Conservation (phyloP, 345 rosid species). For the Alliaria petiolata region DNA sequence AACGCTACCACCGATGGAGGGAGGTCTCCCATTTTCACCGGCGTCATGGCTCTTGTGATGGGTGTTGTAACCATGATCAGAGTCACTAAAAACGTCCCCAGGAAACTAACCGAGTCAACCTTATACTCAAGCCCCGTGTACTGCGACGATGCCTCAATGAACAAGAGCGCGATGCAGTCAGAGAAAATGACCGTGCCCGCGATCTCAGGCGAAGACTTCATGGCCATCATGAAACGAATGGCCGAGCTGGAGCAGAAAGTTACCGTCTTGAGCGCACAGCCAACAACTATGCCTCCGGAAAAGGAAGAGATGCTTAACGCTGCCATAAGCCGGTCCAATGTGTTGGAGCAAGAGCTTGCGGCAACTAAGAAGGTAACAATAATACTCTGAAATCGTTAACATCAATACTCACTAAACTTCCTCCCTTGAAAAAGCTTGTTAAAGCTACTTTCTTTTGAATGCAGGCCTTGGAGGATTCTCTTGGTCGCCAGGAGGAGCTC, state of each 20-base stretch:
- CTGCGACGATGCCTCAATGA: constrained; percentile 34
- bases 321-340: constrained; percentile 58
- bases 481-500: constrained; percentile 67
- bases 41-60: constrained; percentile 81
- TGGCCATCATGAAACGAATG: constrained; percentile 67
- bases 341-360: constrained; percentile 76
- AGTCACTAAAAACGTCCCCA: constrained; percentile 76
- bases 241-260: constrained; percentile 76
- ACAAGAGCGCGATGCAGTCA: constrained; percentile 36
- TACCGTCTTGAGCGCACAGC: constrained; percentile 45
- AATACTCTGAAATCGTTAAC: not conserved
- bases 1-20: constrained; percentile 43
- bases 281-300: constrained; percentile 59
- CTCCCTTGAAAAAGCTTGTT: not conserved
- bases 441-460: not conserved
- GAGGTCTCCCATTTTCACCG: constrained; percentile 59
- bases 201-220: constrained; percentile 50
- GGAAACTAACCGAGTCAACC: constrained; percentile 53
- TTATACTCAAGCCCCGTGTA: constrained; percentile 50
- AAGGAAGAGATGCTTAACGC: constrained; percentile 78
- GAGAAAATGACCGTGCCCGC: constrained; percentile 29
- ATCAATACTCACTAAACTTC: not conserved
- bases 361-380: constrained; percentile 89
- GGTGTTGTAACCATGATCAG: constrained; percentile 75
- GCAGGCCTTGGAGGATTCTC: constrained; percentile 82